Base-by-base conservation (phyloP, 495 filamentous ascomycete genomes). In the Talaromyces wortmannii region DNA sequence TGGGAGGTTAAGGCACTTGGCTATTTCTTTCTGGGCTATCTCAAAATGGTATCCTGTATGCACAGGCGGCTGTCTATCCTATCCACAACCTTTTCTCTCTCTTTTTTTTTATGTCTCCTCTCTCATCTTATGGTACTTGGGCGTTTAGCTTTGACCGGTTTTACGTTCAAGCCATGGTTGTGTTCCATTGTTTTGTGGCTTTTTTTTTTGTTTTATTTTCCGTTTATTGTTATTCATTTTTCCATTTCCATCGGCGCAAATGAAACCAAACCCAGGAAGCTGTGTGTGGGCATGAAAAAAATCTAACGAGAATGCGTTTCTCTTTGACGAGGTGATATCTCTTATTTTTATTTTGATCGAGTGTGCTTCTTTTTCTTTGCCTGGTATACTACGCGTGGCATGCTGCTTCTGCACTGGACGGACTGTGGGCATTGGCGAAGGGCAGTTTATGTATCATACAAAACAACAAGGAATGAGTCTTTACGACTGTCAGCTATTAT, bases 341-440 rank as follows among this genome's bases (percentile, higher is more conserved):
- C 13, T 40, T 29, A 7, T 52, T 36, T 31, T 23, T 15, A 16
- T 31, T 6, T 32, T 50, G 3, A 23, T 23, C 23, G 23, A 23
- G 23, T 23, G 23, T 23, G 72, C 77, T 71, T 92, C 88, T 58
- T 91, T 89, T 5, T 58, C 59, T 60, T 91, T 88, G 15, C 23
- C 23, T 23, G 23, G 23, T 23, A 23, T 23, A 23, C 23, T 23
- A 23, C 23, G 23, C 23, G 23, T 23, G 23, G 23, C 23, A 23
- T 23, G 23, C 4, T 23, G 1, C 23, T 23, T 23, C 23, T 23
- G 23, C 23, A 4, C 23, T 23, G 23, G 23, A 23, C 23, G 23
- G 23, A 2, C 23, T 23, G 23, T 23, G 23, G 23, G 23, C 23
- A 23, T 23, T 23, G 23, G 23, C 23, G 23, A 23, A 23, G 23